Conservation (phyloP, 2,329 filamentous ascomycete species). For the Botryosphaeria dothidea region DNA sequence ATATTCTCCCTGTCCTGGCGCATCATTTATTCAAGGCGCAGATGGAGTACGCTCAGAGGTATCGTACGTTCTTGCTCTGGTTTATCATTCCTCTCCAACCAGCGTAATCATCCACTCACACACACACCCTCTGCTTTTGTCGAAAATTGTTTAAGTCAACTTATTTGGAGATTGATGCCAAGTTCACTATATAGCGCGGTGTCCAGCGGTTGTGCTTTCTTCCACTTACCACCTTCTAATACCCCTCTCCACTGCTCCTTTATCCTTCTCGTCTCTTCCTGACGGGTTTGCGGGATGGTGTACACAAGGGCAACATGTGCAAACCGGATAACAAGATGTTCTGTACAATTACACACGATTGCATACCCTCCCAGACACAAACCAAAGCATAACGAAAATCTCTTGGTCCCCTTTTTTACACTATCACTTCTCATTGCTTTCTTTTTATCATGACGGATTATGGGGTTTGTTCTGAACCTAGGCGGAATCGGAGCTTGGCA, state of each 20-base stretch:
- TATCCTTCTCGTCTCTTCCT: background rate
- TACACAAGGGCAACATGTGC: background rate
- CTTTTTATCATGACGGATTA: background rate
- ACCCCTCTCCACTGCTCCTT: background rate
- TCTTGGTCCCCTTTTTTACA: background rate
- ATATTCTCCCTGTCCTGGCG: no score
- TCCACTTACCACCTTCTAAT: background rate
- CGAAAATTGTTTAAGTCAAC: background rate
- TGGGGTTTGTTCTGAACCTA: background rate
- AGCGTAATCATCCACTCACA: background rate
- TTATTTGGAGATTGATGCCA: background rate
- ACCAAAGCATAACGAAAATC: background rate
- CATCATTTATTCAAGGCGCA: background rate
- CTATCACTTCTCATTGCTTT: no score
- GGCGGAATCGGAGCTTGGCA: background rate
- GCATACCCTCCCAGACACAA: background rate
- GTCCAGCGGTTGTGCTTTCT: background rate
- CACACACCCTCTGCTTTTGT: background rate
- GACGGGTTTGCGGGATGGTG: background rate
- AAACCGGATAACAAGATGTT: background rate
- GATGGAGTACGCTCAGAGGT: background rate
- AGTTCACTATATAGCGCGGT: background rate
- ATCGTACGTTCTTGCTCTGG: background rate
- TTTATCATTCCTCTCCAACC: background rate
- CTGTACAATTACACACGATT: background rate